A percentile compares a stretch with the other conserved stretches of the same genome.
phyloP scores from a whole-genome alignment of 1,139 yeast genomes.

The Debaryomyces subglobosus region DNA sequence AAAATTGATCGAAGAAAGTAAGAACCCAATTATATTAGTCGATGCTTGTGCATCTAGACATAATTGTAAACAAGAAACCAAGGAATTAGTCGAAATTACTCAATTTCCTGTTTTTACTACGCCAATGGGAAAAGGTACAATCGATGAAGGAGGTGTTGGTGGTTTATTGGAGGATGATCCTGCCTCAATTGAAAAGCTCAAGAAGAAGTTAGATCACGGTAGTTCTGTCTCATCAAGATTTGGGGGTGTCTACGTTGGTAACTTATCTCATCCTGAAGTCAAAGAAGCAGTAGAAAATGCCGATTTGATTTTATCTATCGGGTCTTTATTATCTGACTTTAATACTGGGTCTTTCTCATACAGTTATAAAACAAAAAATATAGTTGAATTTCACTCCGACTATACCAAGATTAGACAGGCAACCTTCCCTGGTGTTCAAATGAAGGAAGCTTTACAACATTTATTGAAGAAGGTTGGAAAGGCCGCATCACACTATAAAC shows the following conservation, averaged over 20 bases:
- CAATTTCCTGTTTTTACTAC: slow-evolving; percentile 85
- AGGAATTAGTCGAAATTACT: slow-evolving; percentile 63
- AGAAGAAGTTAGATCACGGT: slow-evolving; percentile 26
- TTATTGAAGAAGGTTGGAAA: slow-evolving; percentile 42
- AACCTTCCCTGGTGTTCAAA: slow-evolving; percentile 74
- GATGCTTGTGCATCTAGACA: slow-evolving; percentile 90
- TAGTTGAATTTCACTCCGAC: slow-evolving; percentile 90
- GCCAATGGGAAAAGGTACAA: slow-evolving; percentile 87
- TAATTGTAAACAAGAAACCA: slow-evolving; percentile 63
- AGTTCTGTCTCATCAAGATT: slow-evolving; percentile 58
- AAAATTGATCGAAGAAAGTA: slow-evolving; percentile 54
- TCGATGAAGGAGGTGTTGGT: slow-evolving; percentile 59
- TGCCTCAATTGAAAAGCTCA: slow-evolving; percentile 26
- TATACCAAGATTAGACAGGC: slow-evolving; percentile 78
- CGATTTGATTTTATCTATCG: slow-evolving; percentile 77
- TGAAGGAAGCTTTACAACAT: slow-evolving; percentile 66
- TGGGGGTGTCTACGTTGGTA: slow-evolving; percentile 88
- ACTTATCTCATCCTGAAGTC: slow-evolving; percentile 74
- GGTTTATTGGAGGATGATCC: slow-evolving; percentile 31
- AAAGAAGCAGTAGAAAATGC: slow-evolving; percentile 75
- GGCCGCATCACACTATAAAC: slow-evolving; percentile 41
- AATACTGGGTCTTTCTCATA: slow-evolving; percentile 90
- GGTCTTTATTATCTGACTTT: slow-evolving; percentile 84
- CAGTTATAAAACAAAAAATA: slow-evolving; percentile 75
- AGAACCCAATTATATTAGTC: slow-evolving; percentile 74